Base-by-base conservation (phyloP, 1,139 yeast species). In the Starmera stellimalicola region DNA sequence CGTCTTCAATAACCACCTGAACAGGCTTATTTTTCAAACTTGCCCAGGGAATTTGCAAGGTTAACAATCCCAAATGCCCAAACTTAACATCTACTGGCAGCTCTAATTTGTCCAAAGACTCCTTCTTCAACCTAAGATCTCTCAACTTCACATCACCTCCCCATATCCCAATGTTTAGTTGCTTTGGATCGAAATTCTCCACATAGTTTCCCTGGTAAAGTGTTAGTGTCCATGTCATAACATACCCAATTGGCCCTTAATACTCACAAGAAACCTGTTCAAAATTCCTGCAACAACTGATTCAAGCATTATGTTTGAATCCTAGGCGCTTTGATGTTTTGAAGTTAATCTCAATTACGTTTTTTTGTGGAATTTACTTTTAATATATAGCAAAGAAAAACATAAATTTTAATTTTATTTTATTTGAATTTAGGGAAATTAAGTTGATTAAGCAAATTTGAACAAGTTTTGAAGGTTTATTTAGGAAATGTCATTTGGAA, bases 11-110 rank as follows among this genome's bases (percentile, higher is more conserved):
- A n/a, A 75, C 65, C 12, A 93, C 73, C 55, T 83, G 83, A 10
- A 91, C 98, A 0, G 99, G 98, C 50, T 88, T 84, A 18, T 84
- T 79, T 50, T 88, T 88, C 43, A 93, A 64, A 52, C 87, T 91
- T 1, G 97, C 81, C 97, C 98, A 93, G 0, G 99, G 98, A 27
- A 93, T 91, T 52, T 83, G 95, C 37, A 93, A 62, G 1, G 94
- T 82, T 44, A 93, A 65, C 43, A 82, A 87, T 1, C 97, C 98
- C 39, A 93, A 57, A 51, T 85, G 88, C 25, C 98, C 99, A 54
- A 82, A 84, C 41, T 74, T 71, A n/a, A 93, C 93, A 54, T 87
- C 85, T 27, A 91, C 62, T 1, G 98, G 98, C 30, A 93, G 62
- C 43, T 81, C 76, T 45, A 91, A 70, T 49, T 81, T 73, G 54